phyloP scores from a whole-genome alignment of 2,329 filamentous ascomycete genomes.

The Fusarium udum region DNA sequence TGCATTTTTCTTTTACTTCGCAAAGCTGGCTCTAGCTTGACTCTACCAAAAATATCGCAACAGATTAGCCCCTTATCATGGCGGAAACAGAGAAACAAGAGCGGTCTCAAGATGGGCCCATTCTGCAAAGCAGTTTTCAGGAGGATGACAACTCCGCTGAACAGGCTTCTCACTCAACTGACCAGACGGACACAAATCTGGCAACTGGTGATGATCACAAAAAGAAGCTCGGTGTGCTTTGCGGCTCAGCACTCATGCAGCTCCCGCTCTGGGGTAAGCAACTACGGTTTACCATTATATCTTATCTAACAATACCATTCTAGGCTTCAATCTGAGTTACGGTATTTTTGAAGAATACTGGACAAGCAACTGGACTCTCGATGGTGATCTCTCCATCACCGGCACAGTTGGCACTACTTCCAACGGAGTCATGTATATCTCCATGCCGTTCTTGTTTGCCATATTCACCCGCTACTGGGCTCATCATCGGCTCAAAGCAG shows the following conservation, averaged over 20 bases:
- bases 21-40: neutral
- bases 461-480: neutral
- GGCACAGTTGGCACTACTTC: neutral
- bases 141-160: neutral
- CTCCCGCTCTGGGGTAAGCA: neutral
- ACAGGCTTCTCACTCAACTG: neutral
- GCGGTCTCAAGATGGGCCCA: neutral
- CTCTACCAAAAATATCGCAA: neutral
- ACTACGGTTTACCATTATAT: rapidly evolving
- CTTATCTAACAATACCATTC: neutral
- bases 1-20: neutral
- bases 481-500: neutral
- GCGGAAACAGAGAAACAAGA: neutral
- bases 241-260: neutral
- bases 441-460: neutral
- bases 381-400: neutral
- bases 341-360: constrained; percentile 1
- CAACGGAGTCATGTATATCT: constrained; percentile 1
- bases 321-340: neutral
- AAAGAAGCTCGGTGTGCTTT: neutral
- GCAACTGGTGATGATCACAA: too few relatives aligned
- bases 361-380: neutral
- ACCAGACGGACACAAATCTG: neutral
- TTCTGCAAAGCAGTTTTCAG: neutral
- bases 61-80: neutral